Base-by-base conservation (phyloP, 108 stramenopile genomes). In the Discostella pseudostelligera region DNA sequence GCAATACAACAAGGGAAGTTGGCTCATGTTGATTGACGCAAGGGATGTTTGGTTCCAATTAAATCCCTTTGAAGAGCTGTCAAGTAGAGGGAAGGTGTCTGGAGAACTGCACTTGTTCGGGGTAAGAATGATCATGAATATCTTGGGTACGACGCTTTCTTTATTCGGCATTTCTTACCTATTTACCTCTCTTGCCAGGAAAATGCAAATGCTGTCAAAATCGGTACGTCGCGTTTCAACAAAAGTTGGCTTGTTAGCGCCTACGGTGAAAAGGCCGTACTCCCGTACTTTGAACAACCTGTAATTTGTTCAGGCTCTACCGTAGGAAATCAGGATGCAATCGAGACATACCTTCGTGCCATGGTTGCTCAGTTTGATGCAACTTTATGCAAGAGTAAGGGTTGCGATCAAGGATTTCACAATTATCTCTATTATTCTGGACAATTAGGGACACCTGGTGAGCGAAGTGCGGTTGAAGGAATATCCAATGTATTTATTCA, bases 401-500 rank as follows among this genome's bases (percentile, higher is more conserved):
- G 92, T 8, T 81, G 85, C 13, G 92, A 93, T 70, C 92, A 93
- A 67, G 92, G 92, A 26, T 90, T 93, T 54, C 92, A 93, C 55
- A 93, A 93, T 56, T 85, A 87, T 73, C 49, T 82, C 20, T 92
- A 87, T 57, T 88, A 92, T 64, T 76, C 76, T 60, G 72, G 83
- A 24, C 80, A 84, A 58, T 62, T 90, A 26, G 54, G 65, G 26
- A 42, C 44, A 12, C 24, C 36, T 57, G 21, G 28, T 4, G 57
- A 39, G n/a, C 40, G 50, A 51, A 35, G 14, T 43, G 47, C 67
- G 37, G 78, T 75, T 17, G 67, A 58, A 40, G 74, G 81, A 9
- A 93, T 93, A 63, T 40, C 35, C 0, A 76, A 77, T 39, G 47
- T 93, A 14, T 66, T 85, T 6, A 86, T 90, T 7, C 85, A 83